These are phyloP conservation scores for Tremella yokohamensis DNA, from an alignment of 768 basidiomycete species.

Conservation along the genomic window DNA sequence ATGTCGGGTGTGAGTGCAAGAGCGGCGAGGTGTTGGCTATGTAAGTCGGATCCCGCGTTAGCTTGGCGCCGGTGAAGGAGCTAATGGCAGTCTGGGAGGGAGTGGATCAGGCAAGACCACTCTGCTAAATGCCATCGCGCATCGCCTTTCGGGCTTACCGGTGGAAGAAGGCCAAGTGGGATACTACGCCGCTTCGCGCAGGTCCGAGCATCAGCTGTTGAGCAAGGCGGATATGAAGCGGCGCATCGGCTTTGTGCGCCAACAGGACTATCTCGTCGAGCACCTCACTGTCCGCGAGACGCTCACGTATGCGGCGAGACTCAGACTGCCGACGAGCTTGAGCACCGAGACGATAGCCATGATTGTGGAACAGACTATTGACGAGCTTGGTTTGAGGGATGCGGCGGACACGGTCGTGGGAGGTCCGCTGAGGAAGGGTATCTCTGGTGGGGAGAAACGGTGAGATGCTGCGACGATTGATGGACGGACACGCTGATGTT, in stretches of 20 bases:
- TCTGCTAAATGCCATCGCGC: slow-evolving; percentile 50
- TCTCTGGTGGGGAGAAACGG: slow-evolving; percentile 67
- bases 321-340: slow-evolving; percentile 56
- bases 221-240: slow-evolving; percentile 36
- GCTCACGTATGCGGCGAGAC: slow-evolving; percentile 51
- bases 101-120: slow-evolving; percentile 52
- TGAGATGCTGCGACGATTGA: slow-evolving; percentile 29
- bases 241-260: slow-evolving; percentile 53
- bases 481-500: slow-evolving; percentile 3
- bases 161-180: slow-evolving; percentile 41
- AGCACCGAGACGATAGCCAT: slow-evolving; percentile 30
- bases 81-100: slow-evolving; percentile 37
- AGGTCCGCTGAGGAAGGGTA: slow-evolving; percentile 60
- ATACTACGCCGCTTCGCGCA: slow-evolving; percentile 22
- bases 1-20: slow-evolving; percentile 44
- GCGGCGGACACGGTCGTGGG: slow-evolving; percentile 58
- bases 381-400: slow-evolving; percentile 55
- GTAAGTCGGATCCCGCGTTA: slow-evolving; percentile 28
- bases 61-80: not conserved
- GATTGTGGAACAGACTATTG: slow-evolving; percentile 55
- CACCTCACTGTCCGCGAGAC: slow-evolving; percentile 55
- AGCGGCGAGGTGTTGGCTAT: slow-evolving; percentile 53
- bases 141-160: slow-evolving; percentile 45
- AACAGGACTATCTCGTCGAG: slow-evolving; percentile 53
- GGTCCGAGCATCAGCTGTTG: slow-evolving; percentile 28